These are phyloP conservation scores for Verticillium alfalfae DNA, from an alignment of 2,329 filamentous ascomycete genomes.

Conservation along the genomic window DNA sequence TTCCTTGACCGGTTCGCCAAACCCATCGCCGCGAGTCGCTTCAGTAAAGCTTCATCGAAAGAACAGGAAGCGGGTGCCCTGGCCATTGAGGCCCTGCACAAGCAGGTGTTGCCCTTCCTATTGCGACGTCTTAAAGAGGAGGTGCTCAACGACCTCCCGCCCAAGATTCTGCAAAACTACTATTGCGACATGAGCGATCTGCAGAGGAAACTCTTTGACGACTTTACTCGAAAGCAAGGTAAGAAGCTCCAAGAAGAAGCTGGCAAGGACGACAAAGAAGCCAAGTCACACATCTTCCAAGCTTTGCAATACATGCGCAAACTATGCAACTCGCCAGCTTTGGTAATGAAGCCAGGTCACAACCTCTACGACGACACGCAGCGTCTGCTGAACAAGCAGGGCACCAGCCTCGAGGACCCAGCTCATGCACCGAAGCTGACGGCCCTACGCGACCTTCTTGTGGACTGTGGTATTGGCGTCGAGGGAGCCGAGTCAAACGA, in stretches of 20 bases:
- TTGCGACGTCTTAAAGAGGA: conserved; percentile 96
- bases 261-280: conserved; percentile 78
- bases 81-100: conserved; percentile 96
- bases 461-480: conserved; percentile 95
- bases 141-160: conserved; percentile 89
- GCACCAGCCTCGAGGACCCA: conserved; percentile 78
- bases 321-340: conserved; percentile 92
- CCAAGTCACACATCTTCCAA: conserved; percentile 98
- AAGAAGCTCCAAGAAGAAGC: conserved; percentile 83
- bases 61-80: conserved; percentile 96
- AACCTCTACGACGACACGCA: conserved; percentile 87
- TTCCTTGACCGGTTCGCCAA: conserved; percentile 94
- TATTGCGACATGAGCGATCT: conserved; percentile 97
- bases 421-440: conserved; percentile 88
- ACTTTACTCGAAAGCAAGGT: conserved; percentile 90
- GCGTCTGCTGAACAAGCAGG: conserved; percentile 69
- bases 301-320: conserved; percentile 99
- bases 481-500: conserved; percentile 57
- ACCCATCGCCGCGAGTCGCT: conserved; percentile 88
- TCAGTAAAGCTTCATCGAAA: conserved; percentile 95
- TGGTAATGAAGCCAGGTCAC: conserved; percentile 93
- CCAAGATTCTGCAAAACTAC: conserved; percentile 98
- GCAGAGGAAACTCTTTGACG: conserved; percentile 91
- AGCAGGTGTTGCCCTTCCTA: conserved; percentile 94
- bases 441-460: conserved; percentile 83